A percentile compares a stretch with the other conserved stretches of the same genome.
Evolutionary conservation across 2,329 filamentous ascomycete species (phyloP).

Genomic region (Dactylella cylindrospora): DNA sequence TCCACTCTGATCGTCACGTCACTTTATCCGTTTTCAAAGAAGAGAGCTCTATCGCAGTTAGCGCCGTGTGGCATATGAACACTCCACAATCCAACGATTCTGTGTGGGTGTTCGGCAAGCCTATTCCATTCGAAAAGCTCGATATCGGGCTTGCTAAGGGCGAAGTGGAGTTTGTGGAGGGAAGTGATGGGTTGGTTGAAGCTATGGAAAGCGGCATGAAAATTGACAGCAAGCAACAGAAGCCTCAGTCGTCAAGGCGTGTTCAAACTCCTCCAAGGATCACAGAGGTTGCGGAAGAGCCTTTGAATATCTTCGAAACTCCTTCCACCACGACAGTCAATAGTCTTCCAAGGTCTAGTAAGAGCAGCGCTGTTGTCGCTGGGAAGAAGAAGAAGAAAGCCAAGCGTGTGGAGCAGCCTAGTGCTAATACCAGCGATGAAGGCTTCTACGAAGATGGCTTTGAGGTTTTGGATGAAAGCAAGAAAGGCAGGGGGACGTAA

Average conservation of each 20-base stretch:
- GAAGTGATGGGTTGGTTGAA: slow-evolving; percentile 51
- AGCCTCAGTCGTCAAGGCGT: slow-evolving; percentile 5
- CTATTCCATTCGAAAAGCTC: slow-evolving; percentile 56
- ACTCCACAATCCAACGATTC: slow-evolving; percentile 47
- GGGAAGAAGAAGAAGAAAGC: slow-evolving; percentile 69
- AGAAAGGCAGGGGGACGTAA: slow-evolving; percentile 20
- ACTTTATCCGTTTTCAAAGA: slow-evolving; percentile 67
- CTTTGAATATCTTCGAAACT: slow-evolving; percentile 59
- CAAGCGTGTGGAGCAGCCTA: slow-evolving; percentile 55
- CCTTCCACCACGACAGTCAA: slow-evolving; percentile 67
- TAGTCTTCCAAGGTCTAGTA: slow-evolving; percentile 57
- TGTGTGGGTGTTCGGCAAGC: slow-evolving; percentile 60
- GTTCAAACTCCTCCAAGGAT: slow-evolving; percentile 53
- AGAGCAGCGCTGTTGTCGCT: slow-evolving; percentile 58
- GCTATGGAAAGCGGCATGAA: slow-evolving; percentile 57
- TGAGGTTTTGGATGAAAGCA: slow-evolving; percentile 69
- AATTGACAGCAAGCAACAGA: slow-evolving; percentile 18
- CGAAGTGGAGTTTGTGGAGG: slow-evolving; percentile 52
- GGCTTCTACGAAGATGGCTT: slow-evolving; percentile 92
- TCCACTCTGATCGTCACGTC: slow-evolving; percentile 86
- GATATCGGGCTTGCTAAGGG: slow-evolving; percentile 54
- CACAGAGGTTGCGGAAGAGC: slow-evolving; percentile 58
- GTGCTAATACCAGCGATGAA: slow-evolving; percentile 60
- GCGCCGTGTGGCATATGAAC: slow-evolving; percentile 45
- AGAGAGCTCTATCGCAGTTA: slow-evolving; percentile 46